These are phyloP conservation scores for Trypanosomatidae sp. DNA, from an alignment of 208 protist genomes.

Conservation along the genomic window DNA sequence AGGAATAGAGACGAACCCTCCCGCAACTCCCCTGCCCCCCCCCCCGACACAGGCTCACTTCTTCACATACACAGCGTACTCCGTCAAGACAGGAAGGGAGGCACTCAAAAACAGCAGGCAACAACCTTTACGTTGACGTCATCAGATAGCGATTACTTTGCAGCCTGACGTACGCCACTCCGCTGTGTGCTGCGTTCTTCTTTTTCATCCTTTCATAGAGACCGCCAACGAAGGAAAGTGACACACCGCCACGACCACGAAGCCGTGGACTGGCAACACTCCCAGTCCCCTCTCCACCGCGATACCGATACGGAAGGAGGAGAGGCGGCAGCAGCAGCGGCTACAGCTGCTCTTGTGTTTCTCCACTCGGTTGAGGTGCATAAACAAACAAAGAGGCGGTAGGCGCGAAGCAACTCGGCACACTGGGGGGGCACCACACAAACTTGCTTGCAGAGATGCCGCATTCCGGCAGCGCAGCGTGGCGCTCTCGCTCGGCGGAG, in stretches of 20 bases:
- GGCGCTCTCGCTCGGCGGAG: conserved; percentile 67
- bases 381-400: neutral
- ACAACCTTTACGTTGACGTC: too few relatives aligned
- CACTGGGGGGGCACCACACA: neutral
- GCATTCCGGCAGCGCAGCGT: conserved; percentile 10
- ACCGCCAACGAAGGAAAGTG: neutral
- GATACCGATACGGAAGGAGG: neutral
- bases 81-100: neutral
- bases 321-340: neutral
- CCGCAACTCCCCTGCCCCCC: neutral
- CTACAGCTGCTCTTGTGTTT: neutral
- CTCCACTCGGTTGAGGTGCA: neutral
- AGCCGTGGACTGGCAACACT: neutral
- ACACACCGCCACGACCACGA: neutral
- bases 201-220: conserved; percentile 4
- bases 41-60: too few relatives aligned
- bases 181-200: neutral
- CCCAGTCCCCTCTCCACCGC: neutral
- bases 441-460: neutral
- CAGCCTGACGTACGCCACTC: neutral
- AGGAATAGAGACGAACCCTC: neutral
- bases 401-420: neutral
- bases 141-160: neutral
- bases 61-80: neutral
- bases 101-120: neutral